A percentile compares a stretch with the other conserved stretches of the same genome.
phyloP scores from a whole-genome alignment of 208 protist species.

The Trypanosoma caninum region DNA sequence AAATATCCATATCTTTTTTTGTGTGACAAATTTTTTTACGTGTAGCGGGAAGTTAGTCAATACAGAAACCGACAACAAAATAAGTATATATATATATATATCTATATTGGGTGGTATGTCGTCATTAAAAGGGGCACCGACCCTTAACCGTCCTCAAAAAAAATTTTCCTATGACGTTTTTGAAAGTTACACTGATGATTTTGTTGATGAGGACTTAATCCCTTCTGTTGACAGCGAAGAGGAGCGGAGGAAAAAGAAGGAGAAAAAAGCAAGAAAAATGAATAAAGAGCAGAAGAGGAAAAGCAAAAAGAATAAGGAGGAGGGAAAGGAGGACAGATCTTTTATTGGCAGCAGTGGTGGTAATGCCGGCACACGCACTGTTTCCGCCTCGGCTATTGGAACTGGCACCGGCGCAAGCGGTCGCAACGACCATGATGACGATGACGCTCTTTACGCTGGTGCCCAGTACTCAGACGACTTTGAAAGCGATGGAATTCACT shows the following conservation, averaged over 20 bases:
- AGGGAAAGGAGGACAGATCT: slow-evolving; percentile 5
- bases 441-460: slow-evolving; percentile 21
- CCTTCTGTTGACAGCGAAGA: slow-evolving; percentile 19
- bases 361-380: no score
- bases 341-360: background rate
- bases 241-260: slow-evolving; percentile 23
- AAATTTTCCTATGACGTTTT: slow-evolving; percentile 41
- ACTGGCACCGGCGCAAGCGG: no score
- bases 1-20: background rate
- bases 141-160: slow-evolving; percentile 25
- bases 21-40: slow-evolving; percentile 12
- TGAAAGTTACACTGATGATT: slow-evolving; percentile 16
- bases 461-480: slow-evolving; percentile 67
- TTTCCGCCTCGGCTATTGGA: no score
- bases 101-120: slow-evolving; percentile 16
- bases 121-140: slow-evolving; percentile 57
- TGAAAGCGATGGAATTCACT: slow-evolving; percentile 53
- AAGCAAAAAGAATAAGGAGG: slow-evolving; percentile 17
- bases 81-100: slow-evolving; percentile 6
- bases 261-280: slow-evolving; percentile 21
- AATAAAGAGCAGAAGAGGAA: slow-evolving; percentile 27
- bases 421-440: no score
- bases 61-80: background rate
- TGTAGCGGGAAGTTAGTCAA: background rate
- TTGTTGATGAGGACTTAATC: slow-evolving; percentile 53